Conservation (phyloP, 768 basidiomycete genomes). For the Lactarius sanguifluus region DNA sequence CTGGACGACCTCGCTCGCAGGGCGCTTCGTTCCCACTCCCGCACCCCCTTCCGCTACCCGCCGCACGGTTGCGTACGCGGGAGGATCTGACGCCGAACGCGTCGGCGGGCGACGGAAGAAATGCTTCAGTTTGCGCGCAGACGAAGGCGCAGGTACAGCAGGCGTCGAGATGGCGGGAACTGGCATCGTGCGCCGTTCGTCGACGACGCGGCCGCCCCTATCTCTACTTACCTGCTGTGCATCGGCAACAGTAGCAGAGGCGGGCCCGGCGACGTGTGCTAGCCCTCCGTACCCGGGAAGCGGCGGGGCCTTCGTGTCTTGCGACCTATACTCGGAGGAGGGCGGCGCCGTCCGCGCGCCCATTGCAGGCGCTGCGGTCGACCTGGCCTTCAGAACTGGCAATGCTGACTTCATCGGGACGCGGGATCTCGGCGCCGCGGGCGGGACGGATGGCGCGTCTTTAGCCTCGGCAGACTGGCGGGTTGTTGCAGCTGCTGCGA, state of each 20-base stretch:
- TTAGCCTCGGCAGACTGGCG: neutral
- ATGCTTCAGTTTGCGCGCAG: slow-evolving; percentile 17
- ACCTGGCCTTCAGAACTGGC: slow-evolving; percentile 9
- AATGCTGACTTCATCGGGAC: slow-evolving; percentile 10
- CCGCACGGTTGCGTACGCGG: slow-evolving; percentile 4
- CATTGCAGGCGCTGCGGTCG: neutral
- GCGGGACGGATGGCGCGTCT: neutral
- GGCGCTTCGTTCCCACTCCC: slow-evolving; percentile 8
- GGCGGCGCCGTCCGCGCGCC: neutral
- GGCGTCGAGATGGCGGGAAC: neutral
- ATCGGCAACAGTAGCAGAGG: neutral
- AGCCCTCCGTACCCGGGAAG: neutral
- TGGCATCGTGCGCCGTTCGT: neutral
- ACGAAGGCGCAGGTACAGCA: neutral
- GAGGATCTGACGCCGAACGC: slow-evolving; percentile 23
- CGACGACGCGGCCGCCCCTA: neutral
- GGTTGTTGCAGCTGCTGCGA: neutral
- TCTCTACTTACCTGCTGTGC: neutral
- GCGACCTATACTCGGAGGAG: neutral
- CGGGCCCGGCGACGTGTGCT: neutral
- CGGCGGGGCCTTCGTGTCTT: neutral
- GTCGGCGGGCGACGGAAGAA: slow-evolving; percentile 24
- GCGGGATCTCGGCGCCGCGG: slow-evolving; percentile 6
- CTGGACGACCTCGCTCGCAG: slow-evolving; percentile 20
- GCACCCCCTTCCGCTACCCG: neutral